Base-by-base conservation (phyloP, 352 stramenopile genomes). In the Pythium grandisporangium region DNA sequence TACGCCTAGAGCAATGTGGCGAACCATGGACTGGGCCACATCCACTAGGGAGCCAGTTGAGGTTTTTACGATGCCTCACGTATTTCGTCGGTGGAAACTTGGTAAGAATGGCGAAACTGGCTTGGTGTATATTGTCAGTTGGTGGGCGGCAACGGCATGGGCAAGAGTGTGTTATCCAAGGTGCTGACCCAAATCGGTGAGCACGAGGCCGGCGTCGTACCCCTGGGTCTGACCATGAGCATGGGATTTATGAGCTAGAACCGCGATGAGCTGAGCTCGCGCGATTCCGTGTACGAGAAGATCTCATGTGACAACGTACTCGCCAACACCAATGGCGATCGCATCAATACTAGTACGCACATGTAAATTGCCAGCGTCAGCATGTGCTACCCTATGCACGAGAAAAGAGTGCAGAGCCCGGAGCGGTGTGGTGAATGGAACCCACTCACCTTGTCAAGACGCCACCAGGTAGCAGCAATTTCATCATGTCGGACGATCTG, bases 81-180 rank as follows among this genome's bases (percentile, higher is more conserved):
- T n/a, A n/a, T n/a, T n/a, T n/a, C n/a, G n/a, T n/a, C n/a, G n/a
- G n/a, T n/a, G n/a, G n/a, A n/a, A n/a, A n/a, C n/a, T n/a, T n/a
- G n/a, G n/a, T n/a, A n/a, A n/a, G n/a, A n/a, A n/a, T n/a, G n/a
- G n/a, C n/a, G n/a, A n/a, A n/a, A n/a, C n/a, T n/a, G n/a, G n/a
- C n/a, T n/a, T n/a, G n/a, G n/a, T n/a, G n/a, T n/a, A n/a, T n/a
- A n/a, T n/a, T n/a, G n/a, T n/a, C n/a, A n/a, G n/a, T n/a, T 99
- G 37, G 77, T 99, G n/a, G 97, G 97, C 21, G 80, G 91, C 21
- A 99, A 99, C 67, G 96, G 96, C 37, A 95, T 87, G 35, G 96
- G 96, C 23, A 99, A 99, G 62, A 95, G 66, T 37, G 99, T 96
- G 22, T 66, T 99, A 3, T 84, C 99, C 32, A 95, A 96, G 45